Percentiles rank a stretch among this genome's conserved stretches.
These are phyloP conservation scores for Bipolaris bicolor DNA, from an alignment of 2,329 filamentous ascomycete species.

Conservation along the genomic window DNA sequence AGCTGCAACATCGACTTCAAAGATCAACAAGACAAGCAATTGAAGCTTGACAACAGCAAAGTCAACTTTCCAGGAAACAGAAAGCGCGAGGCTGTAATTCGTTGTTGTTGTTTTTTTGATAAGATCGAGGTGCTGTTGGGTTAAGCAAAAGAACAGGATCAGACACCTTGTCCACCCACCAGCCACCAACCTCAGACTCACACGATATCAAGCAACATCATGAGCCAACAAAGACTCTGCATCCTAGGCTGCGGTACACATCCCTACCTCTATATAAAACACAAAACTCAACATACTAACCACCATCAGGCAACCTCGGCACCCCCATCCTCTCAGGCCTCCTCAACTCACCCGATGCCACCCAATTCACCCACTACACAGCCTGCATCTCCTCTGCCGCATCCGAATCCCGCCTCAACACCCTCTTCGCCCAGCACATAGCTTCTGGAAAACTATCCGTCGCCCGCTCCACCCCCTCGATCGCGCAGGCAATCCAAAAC, in stretches of 20 bases:
- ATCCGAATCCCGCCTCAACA: neutral
- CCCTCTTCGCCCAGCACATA: neutral
- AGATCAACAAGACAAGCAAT: neutral
- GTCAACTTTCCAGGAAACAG: no score
- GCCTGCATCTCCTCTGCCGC: neutral
- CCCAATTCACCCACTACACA: constrained; percentile 1
- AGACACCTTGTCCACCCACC: no score
- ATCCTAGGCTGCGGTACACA: constrained; percentile 41
- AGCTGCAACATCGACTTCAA: neutral
- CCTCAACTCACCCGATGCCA: neutral
- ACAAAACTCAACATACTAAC: neutral
- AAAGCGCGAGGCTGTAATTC: no score
- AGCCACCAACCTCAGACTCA: no score
- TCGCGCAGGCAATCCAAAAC: neutral
- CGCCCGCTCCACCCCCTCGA: neutral
- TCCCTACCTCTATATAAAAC: neutral
- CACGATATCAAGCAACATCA: neutral
- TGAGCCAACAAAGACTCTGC: constrained; percentile 27
- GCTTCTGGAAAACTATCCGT: neutral
- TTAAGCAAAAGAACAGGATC: neutral
- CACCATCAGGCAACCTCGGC: neutral
- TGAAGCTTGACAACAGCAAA: neutral
- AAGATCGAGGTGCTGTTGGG: no score
- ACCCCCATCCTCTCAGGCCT: neutral
- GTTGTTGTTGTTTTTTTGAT: no score